Percentiles rank a stretch among this genome's conserved stretches.
Conservation (phyloP, 2,329 filamentous ascomycete species). For the Cordyceps farinosa region DNA sequence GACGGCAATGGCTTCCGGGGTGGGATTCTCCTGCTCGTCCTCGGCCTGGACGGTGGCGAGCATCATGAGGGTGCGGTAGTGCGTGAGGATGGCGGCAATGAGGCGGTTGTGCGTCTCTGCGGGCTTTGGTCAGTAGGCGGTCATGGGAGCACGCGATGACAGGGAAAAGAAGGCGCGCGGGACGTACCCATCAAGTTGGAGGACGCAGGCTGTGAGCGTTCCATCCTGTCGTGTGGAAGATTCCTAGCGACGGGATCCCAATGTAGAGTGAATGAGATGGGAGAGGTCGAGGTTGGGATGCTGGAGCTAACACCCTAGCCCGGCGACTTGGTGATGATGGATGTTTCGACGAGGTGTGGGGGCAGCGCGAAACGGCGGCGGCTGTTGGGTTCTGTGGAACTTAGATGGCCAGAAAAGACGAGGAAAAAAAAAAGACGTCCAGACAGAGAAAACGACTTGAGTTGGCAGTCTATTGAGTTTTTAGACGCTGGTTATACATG, state of each 20-base stretch:
- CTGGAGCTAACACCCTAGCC: not conserved
- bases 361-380: not conserved
- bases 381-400: not conserved
- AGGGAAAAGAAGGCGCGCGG: not conserved
- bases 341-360: not conserved
- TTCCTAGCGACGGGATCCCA: not conserved
- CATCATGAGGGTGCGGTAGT: conserved; percentile 42
- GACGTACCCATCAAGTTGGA: conserved; percentile 36
- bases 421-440: not conserved
- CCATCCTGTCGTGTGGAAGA: conserved; percentile 26
- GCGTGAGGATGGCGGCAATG: conserved; percentile 42
- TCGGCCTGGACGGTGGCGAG: conserved; percentile 42
- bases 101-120: conserved; percentile 44
- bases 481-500: too few relatives aligned
- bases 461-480: too few relatives aligned
- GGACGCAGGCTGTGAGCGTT: conserved; percentile 30
- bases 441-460: not conserved
- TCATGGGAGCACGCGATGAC: not conserved
- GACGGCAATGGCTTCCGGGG: conserved; percentile 41
- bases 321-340: not conserved
- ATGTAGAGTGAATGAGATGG: not conserved
- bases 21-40: conserved; percentile 37
- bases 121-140: not conserved
- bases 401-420: not conserved
- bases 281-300: not conserved